These are phyloP conservation scores for Teunomyces funiuensis DNA, from an alignment of 805 yeast species.

Conservation along the genomic window DNA sequence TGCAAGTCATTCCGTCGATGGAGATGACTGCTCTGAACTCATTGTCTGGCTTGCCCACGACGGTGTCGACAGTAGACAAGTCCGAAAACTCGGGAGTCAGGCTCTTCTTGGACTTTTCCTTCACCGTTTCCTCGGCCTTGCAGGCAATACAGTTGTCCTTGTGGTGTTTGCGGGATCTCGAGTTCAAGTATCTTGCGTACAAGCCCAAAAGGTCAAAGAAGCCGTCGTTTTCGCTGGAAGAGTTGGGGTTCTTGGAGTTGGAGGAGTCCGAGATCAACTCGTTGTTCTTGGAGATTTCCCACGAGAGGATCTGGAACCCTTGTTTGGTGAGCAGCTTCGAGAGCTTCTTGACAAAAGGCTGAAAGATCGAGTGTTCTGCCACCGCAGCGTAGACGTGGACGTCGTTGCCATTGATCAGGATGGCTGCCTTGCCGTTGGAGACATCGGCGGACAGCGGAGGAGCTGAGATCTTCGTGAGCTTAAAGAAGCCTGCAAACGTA, in stretches of 20 bases:
- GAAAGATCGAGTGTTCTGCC: conserved; percentile 5
- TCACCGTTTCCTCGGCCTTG: conserved; percentile 17
- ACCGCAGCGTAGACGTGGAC: conserved; percentile 25
- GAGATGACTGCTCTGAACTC: conserved; percentile 51
- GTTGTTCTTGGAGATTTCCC: conserved; percentile 30
- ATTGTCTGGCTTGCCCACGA: conserved; percentile 21
- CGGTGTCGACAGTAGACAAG: conserved; percentile 24
- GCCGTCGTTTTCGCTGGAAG: conserved; percentile 12
- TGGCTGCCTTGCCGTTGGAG: conserved; percentile 12
- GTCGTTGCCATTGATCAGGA: conserved; percentile 22
- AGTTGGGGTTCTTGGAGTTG: conserved; percentile 7
- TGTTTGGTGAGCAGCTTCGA: conserved; percentile 24
- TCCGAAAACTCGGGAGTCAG: conserved; percentile 11
- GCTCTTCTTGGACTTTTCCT: conserved; percentile 10
- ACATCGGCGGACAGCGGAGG: not conserved
- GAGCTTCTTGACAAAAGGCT: conserved; percentile 21
- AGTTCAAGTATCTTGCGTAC: conserved; percentile 17
- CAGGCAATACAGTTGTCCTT: conserved; percentile 44
- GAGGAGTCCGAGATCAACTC: conserved; percentile 12
- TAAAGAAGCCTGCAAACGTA: conserved; percentile 22
- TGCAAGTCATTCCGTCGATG: conserved; percentile 47
- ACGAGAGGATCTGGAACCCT: conserved; percentile 40
- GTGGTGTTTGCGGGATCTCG: conserved; percentile 30
- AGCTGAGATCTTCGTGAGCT: conserved; percentile 8
- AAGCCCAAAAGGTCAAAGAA: conserved; percentile 14